Evolutionary conservation across 164 flowering plant species (phyloP), one percentile per base, ranked within the genome.

Genomic region (Vitis cinerea): DNA sequence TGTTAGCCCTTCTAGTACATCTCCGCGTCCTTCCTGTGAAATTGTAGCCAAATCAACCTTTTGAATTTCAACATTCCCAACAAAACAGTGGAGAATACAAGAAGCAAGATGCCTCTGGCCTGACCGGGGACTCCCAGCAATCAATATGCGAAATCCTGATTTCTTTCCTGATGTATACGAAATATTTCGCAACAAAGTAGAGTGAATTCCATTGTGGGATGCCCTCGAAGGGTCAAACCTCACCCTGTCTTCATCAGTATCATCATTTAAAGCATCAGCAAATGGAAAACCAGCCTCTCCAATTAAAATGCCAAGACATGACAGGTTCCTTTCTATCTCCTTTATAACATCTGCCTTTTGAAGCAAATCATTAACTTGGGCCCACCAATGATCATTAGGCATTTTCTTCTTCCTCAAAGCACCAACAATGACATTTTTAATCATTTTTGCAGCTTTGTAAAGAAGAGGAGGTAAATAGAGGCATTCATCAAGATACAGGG

Each of bases 21-120:
- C 97, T 63, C 96, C 99, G 76, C 68, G 90, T 10, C 99, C 99
- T 82, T 87, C 97, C 78, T 84, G 99, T 65, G 90, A 81, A 71
- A 90, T 80, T 61, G 97, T 91, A 55, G 99, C 99, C 85, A 88
- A 69, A 83, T 89, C 92, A 73, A 93, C 80, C 79, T 91, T 95
- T 30, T 79, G 90, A 52, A 93, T 80, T 78, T 89, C 92, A 19
- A 83, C 72, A 78, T 85, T 83, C 54, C 97, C 97, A 74, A 77
- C 75, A 82, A 87, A 95, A 77, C 89, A 86, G 68, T 93, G 90
- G 53, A 95, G 89, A 80, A 95, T 79, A 82, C 92, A 91, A 64
- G 93, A 82, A 75, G 97, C 97, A 76, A 95, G 88, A 84, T 93
- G 96, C 71, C 79, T 80, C 77, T 91, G 98, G 10, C 97, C 99